These are phyloP conservation scores for Neoboletus magnificus DNA, from an alignment of 768 basidiomycete species.

Conservation along the genomic window DNA sequence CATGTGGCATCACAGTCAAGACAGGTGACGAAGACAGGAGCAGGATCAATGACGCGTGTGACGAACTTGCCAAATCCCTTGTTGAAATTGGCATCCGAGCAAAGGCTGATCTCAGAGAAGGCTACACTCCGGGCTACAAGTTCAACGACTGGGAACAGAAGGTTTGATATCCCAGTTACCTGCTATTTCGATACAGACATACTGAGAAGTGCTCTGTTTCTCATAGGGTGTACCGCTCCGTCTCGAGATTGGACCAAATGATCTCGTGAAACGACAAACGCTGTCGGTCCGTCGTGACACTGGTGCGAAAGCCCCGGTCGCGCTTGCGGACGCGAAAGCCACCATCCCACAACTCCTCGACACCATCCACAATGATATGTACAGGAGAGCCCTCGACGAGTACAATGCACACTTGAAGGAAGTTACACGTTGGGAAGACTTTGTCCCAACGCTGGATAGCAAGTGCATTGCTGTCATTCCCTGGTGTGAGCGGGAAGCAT, in stretches of 20 bases:
- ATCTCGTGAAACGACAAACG: conserved; percentile 79
- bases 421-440: conserved; percentile 85
- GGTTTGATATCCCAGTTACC: conserved; percentile 39
- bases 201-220: background rate
- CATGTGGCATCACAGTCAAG: conserved; percentile 91
- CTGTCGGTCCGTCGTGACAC: conserved; percentile 80
- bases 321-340: conserved; percentile 45
- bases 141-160: conserved; percentile 99
- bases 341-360: conserved; percentile 67
- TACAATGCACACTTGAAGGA: conserved; percentile 70
- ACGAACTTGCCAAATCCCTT: conserved; percentile 70
- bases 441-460: conserved; percentile 86
- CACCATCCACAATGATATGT: conserved; percentile 89
- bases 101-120: conserved; percentile 89
- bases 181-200: background rate
- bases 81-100: conserved; percentile 74
- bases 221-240: conserved; percentile 90
- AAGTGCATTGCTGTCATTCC: conserved; percentile 88
- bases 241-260: conserved; percentile 94
- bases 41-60: conserved; percentile 73
- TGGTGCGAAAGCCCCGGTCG: conserved; percentile 56
- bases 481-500: conserved; percentile 92
- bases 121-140: conserved; percentile 98
- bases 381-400: conserved; percentile 64
- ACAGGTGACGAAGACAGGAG: conserved; percentile 63